A percentile compares a stretch with the other conserved stretches of the same genome.
phyloP scores from a whole-genome alignment of 306 rosid species.

The Echinosophora koreensis region DNA sequence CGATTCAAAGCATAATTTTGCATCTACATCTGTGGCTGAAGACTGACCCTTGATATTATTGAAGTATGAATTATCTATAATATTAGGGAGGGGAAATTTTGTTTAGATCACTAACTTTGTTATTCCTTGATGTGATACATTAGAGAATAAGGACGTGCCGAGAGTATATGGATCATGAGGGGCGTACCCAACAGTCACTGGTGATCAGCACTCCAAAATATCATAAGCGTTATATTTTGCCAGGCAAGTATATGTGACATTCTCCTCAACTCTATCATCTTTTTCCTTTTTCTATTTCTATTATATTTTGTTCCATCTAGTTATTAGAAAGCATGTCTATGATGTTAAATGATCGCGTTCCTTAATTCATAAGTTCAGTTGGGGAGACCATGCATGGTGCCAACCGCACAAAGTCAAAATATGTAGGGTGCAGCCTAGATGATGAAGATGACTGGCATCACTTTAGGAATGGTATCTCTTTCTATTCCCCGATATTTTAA shows the following conservation, averaged over 20 bases:
- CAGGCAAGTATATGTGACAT: conserved; percentile 66
- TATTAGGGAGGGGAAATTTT: conserved; percentile 37
- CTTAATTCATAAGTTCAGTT: conserved; percentile 61
- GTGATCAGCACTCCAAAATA: conserved; percentile 88
- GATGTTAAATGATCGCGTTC: conserved; percentile 41
- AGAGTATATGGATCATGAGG: conserved; percentile 80
- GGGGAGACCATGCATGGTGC: conserved; percentile 86
- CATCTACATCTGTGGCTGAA: conserved; percentile 35
- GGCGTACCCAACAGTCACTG: conserved; percentile 80
- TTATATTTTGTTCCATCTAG: background rate
- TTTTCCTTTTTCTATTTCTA: conserved; percentile 10
- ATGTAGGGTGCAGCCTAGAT: conserved; percentile 81
- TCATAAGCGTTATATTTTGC: conserved; percentile 86
- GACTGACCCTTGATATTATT: conserved; percentile 36
- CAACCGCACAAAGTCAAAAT: conserved; percentile 66
- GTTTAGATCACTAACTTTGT: conserved; percentile 15
- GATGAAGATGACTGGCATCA: conserved; percentile 93
- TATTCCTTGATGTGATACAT: conserved; percentile 39
- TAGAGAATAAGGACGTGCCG: conserved; percentile 92
- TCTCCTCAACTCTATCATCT: conserved; percentile 13
- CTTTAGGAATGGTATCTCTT: conserved; percentile 73
- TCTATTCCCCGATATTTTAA: conserved; percentile 29
- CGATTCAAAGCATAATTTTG: conserved; percentile 30
- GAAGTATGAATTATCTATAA: background rate
- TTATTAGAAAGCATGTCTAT: conserved; percentile 25